A percentile compares a stretch with the other conserved stretches of the same genome.
These are phyloP conservation scores for Cercospora sp. DNA, from an alignment of 2,329 filamentous ascomycete species.

Conservation along the genomic window DNA sequence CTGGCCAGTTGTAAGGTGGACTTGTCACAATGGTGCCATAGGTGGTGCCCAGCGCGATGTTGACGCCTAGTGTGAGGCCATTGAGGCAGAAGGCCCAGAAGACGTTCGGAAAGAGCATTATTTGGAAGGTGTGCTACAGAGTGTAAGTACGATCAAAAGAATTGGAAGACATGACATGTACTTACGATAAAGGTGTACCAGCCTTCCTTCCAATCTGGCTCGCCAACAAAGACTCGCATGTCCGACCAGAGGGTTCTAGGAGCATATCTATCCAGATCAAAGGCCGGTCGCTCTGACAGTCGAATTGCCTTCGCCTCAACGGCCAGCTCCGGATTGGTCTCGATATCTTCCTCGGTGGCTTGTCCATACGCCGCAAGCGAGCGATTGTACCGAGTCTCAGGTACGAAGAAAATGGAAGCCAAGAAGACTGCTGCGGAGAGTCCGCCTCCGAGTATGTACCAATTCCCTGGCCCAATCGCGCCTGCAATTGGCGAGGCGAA, in stretches of 20 bases:
- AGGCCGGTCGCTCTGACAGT: constrained; percentile 26
- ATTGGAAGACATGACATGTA: not conserved
- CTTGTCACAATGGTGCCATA: constrained; percentile 42
- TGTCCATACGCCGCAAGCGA: constrained; percentile 43
- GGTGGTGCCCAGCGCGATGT: constrained; percentile 48
- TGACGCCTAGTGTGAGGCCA: constrained; percentile 44
- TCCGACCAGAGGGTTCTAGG: constrained; percentile 43
- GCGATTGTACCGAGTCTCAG: constrained; percentile 48
- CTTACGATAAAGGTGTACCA: constrained; percentile 31
- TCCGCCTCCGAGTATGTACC: constrained; percentile 47
- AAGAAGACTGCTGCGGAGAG: constrained; percentile 41
- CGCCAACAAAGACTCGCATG: constrained; percentile 45
- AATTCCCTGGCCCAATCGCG: constrained; percentile 45
- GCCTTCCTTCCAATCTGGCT: constrained; percentile 43
- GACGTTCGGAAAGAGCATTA: constrained; percentile 44
- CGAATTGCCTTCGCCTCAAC: constrained; percentile 22
- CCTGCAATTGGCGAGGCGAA: constrained; percentile 48
- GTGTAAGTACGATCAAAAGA: not conserved
- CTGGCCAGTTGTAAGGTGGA: constrained; percentile 43
- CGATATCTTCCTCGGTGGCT: constrained; percentile 23
- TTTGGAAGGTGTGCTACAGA: constrained; percentile 25
- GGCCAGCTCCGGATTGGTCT: constrained; percentile 2
- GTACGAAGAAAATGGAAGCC: constrained; percentile 44
- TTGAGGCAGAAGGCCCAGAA: constrained; percentile 47
- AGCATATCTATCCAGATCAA: constrained; percentile 43